Base-by-base conservation (phyloP, 2,329 filamentous ascomycete genomes). In the Colletotrichum filicis region DNA sequence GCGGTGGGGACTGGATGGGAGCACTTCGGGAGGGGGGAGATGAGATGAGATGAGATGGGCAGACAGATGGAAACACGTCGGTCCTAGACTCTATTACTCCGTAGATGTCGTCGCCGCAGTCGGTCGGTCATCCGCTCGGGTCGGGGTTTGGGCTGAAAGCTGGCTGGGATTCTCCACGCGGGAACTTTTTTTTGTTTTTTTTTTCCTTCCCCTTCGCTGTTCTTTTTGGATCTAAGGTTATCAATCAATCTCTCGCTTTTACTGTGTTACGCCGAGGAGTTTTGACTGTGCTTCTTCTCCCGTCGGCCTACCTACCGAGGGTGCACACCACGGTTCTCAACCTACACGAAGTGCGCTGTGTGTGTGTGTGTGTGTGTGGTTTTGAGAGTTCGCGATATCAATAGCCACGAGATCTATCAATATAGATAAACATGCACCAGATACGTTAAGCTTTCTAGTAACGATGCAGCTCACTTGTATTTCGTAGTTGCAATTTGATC, bases 221-320 rank as follows among this genome's bases (percentile, higher is more conserved):
- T 49, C 42, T 49, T 4, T 22, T 26, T 56, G 22, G 19, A 56
- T 14, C 26, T 28, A 16, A 56, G 53, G 53, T 61, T 46, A 30
- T 61, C 42, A 32, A 62, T 62, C 42, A 19, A 62, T 62, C 19
- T 52, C 59, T n/a, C 16, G 9, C 8, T 35, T 52, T 14, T 52
- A 52, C 59, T 42, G 59, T 62, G 59, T 52, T 62, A 52, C 24
- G 59, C 59, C 59, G 59, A 62, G 59, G 59, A 16, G 19, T 32
- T 19, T 22, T 62, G 59, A 62, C 59, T 62, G 59, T 49, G 59
- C 26, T 35, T 35, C 32, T 35, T 35, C 32, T 35, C 32, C 32
- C 32, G 11, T 35, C 32, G 32, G 32, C 11, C 32, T 35, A 12
- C 32, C 32, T 35, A 35, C 32, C 32, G 32, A 35, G 32, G 32